Conservation (phyloP, 192 early-diverging fungal species). For the Kickxella alabastrina region DNA sequence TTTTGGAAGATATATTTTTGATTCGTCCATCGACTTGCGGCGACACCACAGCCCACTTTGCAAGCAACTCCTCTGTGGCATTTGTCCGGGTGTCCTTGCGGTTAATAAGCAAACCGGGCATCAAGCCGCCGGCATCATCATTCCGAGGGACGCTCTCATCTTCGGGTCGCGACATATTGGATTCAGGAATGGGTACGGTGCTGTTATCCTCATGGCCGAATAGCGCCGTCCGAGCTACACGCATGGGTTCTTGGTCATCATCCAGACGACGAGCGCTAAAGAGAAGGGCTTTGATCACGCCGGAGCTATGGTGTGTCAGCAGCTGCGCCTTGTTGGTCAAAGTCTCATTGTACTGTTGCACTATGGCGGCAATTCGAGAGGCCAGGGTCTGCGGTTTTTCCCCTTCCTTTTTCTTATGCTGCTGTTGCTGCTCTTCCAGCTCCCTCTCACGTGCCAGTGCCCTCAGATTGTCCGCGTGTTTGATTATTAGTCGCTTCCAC, state of each 20-base stretch:
- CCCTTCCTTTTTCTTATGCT: not conserved
- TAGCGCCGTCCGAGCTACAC: not conserved
- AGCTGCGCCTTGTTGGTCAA: not conserved
- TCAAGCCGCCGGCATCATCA: not conserved
- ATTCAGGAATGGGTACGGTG: not conserved
- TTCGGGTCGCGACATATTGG: not conserved
- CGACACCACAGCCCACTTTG: slow-evolving; percentile 45
- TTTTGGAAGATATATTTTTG: slow-evolving; percentile 1
- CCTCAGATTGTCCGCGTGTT: slow-evolving; percentile 29
- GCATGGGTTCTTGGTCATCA: not conserved
- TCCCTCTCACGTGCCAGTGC: slow-evolving; percentile 12
- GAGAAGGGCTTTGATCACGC: not conserved
- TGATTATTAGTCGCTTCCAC: slow-evolving; percentile 37
- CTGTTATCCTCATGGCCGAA: slow-evolving; percentile 5
- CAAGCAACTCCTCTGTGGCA: slow-evolving; percentile 19
- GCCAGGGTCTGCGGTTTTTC: not conserved
- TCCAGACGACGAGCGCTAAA: not conserved
- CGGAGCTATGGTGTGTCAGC: not conserved
- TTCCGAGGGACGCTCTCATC: slow-evolving; percentile 9
- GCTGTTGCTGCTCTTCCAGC: not conserved
- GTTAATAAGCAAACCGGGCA: slow-evolving; percentile 9
- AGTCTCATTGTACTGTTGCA: not conserved
- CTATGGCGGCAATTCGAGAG: not conserved
- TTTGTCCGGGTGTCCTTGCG: slow-evolving; percentile 3
- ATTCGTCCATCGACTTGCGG: slow-evolving; percentile 49